A percentile compares a stretch with the other conserved stretches of the same genome.
Evolutionary conservation across 805 yeast species (phyloP).

Genomic region (Barnettozyma sp.): DNA sequence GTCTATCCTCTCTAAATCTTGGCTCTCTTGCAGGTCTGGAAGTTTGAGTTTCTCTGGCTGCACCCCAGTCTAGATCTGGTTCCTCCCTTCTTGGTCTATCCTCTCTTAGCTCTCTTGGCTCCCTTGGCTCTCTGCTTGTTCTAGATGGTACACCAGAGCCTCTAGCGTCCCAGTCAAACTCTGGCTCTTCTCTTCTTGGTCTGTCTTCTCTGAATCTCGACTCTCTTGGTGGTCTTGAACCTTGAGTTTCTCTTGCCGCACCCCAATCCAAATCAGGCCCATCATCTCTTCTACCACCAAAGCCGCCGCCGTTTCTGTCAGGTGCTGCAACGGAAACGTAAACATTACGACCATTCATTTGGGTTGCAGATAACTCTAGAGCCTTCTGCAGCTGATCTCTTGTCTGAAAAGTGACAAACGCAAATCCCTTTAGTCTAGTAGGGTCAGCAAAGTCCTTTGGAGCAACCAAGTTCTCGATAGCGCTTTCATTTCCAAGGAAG

Average conservation of each 20-base stretch:
- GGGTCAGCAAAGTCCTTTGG: conserved; percentile 58
- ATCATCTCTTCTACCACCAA: conserved; percentile 31
- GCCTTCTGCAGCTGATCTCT: conserved; percentile 73
- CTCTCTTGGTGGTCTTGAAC: conserved; percentile 27
- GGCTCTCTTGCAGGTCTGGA: conserved; percentile 28
- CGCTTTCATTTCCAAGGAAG: conserved; percentile 41
- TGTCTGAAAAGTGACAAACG: conserved; percentile 76
- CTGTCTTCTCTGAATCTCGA: conserved; percentile 27
- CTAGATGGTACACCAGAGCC: conserved; percentile 22
- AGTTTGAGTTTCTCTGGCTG: conserved; percentile 40
- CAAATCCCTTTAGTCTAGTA: conserved; percentile 77
- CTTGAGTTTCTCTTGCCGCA: conserved; percentile 39
- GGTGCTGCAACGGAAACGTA: conserved; percentile 80
- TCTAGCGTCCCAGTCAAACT: conserved; percentile 49
- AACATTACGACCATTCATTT: conserved; percentile 63
- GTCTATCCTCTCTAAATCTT: conserved; percentile 18
- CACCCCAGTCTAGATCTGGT: conserved; percentile 40
- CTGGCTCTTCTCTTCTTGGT: conserved; percentile 27
- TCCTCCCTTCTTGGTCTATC: conserved; percentile 24
- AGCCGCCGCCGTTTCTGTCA: conserved; percentile 35
- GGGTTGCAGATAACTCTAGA: conserved; percentile 60
- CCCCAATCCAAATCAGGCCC: conserved; percentile 39
- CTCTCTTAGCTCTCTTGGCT: conserved; percentile 20
- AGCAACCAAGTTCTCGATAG: conserved; percentile 58
- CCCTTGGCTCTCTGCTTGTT: conserved; percentile 38